Evolutionary conservation across 2,329 filamentous ascomycete genomes (phyloP).

Genomic region (Fusarium buharicum): DNA sequence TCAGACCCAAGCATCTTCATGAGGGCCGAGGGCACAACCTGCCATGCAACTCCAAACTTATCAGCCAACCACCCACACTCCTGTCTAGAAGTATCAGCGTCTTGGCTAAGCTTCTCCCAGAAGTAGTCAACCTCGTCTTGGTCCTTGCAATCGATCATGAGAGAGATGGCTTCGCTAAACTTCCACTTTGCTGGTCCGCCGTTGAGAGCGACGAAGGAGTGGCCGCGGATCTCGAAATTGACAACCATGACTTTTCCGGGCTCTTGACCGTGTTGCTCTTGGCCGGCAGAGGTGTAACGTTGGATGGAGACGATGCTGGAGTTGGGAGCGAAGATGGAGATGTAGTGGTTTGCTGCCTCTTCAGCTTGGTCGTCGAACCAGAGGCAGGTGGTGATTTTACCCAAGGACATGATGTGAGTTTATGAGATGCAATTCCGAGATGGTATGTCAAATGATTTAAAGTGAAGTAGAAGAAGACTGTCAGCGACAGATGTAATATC

Average conservation of each 20-base stretch:
- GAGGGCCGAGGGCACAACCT: slow-evolving; percentile 55
- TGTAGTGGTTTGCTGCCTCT: slow-evolving; percentile 56
- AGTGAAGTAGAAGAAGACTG: neutral
- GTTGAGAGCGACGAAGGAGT: slow-evolving; percentile 56
- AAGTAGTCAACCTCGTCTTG: slow-evolving; percentile 61
- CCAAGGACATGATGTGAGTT: slow-evolving; percentile 29
- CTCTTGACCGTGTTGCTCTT: slow-evolving; percentile 47
- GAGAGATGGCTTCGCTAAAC: slow-evolving; percentile 55
- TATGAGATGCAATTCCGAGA: neutral
- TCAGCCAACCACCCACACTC: slow-evolving; percentile 60
- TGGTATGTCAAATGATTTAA: neutral
- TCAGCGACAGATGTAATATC: neutral
- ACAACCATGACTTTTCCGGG: slow-evolving; percentile 51
- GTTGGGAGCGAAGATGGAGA: slow-evolving; percentile 53
- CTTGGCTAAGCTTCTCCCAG: slow-evolving; percentile 56
- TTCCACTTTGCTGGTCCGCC: slow-evolving; percentile 54
- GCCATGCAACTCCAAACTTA: slow-evolving; percentile 59
- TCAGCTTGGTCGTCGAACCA: slow-evolving; percentile 57
- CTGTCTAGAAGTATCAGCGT: slow-evolving; percentile 51
- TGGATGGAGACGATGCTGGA: slow-evolving; percentile 51
- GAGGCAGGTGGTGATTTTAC: slow-evolving; percentile 50
- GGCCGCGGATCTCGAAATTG: slow-evolving; percentile 54
- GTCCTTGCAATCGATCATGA: slow-evolving; percentile 57
- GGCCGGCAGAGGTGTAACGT: slow-evolving; percentile 46
- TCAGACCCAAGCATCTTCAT: slow-evolving; percentile 49